Evolutionary conservation across 768 basidiomycete species (phyloP).

Genomic region (Tephrocybe sp.): DNA sequence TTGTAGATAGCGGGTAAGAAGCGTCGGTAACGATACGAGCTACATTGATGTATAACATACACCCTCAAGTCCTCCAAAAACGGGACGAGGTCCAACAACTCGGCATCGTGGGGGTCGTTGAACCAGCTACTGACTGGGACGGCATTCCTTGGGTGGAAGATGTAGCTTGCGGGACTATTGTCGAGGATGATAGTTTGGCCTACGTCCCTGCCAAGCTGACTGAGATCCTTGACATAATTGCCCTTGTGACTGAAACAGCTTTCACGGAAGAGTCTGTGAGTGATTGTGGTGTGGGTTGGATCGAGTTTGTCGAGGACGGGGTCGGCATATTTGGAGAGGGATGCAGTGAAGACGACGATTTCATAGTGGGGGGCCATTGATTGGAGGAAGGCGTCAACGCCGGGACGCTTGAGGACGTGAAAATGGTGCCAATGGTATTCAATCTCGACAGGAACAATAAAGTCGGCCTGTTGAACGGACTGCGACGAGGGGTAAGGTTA

Average conservation of each 20-base stretch:
- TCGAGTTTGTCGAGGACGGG: constrained; percentile 98
- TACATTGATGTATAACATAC: constrained; percentile 71
- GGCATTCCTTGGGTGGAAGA: constrained; percentile 98
- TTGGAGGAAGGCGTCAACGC: constrained; percentile 94
- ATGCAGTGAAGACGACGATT: constrained; percentile 96
- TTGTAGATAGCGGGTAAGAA: no score
- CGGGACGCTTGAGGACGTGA: constrained; percentile 97
- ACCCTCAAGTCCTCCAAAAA: constrained; percentile 85
- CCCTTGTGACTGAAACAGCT: constrained; percentile 98
- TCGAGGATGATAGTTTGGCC: constrained; percentile 95
- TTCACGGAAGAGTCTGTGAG: constrained; percentile 93
- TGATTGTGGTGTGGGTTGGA: constrained; percentile 74
- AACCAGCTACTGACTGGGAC: constrained; percentile 99
- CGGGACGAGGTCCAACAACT: constrained; percentile 90
- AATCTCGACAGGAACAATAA: constrained; percentile 98
- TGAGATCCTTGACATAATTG: constrained; percentile 99
- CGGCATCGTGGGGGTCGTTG: constrained; percentile 97
- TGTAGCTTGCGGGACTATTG: constrained; percentile 98
- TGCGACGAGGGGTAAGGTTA: constrained; percentile 29
- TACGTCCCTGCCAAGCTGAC: constrained; percentile 93
- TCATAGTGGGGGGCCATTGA: constrained; percentile 99
- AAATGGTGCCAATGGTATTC: constrained; percentile 98
- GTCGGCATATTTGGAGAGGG: constrained; percentile 98
- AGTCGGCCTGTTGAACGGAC: constrained; percentile 93
- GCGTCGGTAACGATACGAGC: constrained; percentile 79